Evolutionary conservation across 768 basidiomycete species (phyloP).

Genomic region (Flagelloscypha sp.): DNA sequence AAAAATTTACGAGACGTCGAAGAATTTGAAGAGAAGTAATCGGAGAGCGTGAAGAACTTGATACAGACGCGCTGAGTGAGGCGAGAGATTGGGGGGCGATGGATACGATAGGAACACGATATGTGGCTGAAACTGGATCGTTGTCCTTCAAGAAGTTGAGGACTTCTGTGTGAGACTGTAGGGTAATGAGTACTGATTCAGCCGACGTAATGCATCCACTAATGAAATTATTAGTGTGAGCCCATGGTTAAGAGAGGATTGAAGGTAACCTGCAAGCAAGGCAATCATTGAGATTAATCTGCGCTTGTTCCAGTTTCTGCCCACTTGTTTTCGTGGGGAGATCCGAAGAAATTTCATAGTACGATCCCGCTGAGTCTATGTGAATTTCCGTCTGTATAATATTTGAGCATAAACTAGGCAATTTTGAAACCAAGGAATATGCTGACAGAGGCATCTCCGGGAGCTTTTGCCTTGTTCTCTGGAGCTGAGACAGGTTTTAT

Average conservation of each 20-base stretch:
- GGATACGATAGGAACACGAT: slow-evolving; percentile 64
- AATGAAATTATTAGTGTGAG: slow-evolving; percentile 3
- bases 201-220: slow-evolving; percentile 99
- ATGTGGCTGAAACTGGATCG: slow-evolving; percentile 25
- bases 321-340: slow-evolving; percentile 14
- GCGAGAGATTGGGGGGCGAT: slow-evolving; percentile 85
- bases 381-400: slow-evolving; percentile 76
- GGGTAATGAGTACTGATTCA: slow-evolving; percentile 91
- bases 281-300: slow-evolving; percentile 96
- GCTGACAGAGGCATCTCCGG: slow-evolving; percentile 36
- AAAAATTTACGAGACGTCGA: slow-evolving; percentile 65
- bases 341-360: slow-evolving; percentile 68
- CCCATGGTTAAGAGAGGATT: background rate
- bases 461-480: slow-evolving; percentile 30
- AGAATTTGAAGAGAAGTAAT: slow-evolving; percentile 54
- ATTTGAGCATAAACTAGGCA: slow-evolving; percentile 1
- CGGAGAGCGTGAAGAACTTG: slow-evolving; percentile 33
- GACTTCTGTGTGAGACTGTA: slow-evolving; percentile 93
- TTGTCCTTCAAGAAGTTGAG: slow-evolving; percentile 67
- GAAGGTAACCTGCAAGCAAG: slow-evolving; percentile 80
- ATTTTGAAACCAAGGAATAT: slow-evolving; percentile 3
- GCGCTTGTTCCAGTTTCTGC: slow-evolving; percentile 81
- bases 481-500: slow-evolving; percentile 82
- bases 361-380: slow-evolving; percentile 76
- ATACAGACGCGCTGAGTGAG: slow-evolving; percentile 60